phyloP scores from a whole-genome alignment of 371 early-diverging fungal genomes.

The Apophysomyces ossiformis region DNA sequence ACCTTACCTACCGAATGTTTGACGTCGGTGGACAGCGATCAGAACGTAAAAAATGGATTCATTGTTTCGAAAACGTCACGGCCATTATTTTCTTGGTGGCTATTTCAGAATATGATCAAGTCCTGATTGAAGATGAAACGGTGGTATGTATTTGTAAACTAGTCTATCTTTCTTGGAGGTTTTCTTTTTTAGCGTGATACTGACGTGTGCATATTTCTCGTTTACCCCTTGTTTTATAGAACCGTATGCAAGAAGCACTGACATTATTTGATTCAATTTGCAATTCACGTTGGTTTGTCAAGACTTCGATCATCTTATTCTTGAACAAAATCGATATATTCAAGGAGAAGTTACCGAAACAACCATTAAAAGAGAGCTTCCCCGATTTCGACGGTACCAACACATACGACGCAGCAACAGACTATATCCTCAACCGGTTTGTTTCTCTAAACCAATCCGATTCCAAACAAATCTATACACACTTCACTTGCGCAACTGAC shows the following conservation, averaged over 20 bases:
- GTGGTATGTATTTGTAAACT: constrained; percentile 59
- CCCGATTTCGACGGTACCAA: constrained; percentile 70
- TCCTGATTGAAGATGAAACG: constrained; percentile 94
- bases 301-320: constrained; percentile 94
- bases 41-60: constrained; percentile 96
- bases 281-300: constrained; percentile 94
- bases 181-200: background rate
- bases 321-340: constrained; percentile 98
- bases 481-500: constrained; percentile 95
- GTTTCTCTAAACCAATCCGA: constrained; percentile 77
- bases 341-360: constrained; percentile 82
- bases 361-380: constrained; percentile 73
- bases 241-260: constrained; percentile 96
- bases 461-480: constrained; percentile 81
- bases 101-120: constrained; percentile 94
- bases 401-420: constrained; percentile 37
- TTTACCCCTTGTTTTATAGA: constrained; percentile 44
- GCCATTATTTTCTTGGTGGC: constrained; percentile 95
- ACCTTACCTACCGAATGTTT: constrained; percentile 89
- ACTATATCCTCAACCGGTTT: constrained; percentile 67
- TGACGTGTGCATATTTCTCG: background rate
- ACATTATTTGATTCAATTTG: constrained; percentile 96
- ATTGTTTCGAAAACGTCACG: constrained; percentile 95
- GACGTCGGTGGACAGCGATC: constrained; percentile 97
- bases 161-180: background rate